Percentiles rank a stretch among this genome's conserved stretches.
Evolutionary conservation across 73 alveolate species (phyloP).

Genomic region (Tetrahymena malaccensis): DNA sequence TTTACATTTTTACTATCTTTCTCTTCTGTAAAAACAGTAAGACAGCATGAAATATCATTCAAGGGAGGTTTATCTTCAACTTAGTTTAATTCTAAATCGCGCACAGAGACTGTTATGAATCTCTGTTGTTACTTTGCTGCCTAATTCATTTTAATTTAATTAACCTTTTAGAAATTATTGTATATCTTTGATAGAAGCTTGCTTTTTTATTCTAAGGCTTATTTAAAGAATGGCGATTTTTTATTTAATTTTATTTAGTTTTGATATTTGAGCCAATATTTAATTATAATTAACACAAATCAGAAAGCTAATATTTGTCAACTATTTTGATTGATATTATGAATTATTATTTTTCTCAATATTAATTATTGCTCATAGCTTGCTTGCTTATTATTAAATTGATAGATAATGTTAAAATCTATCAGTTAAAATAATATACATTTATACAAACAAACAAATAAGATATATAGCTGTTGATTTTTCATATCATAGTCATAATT

Average conservation of each 20-base stretch:
- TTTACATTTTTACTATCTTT: background rate
- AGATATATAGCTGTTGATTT: background rate
- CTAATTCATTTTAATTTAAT: background rate
- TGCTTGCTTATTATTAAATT: no score
- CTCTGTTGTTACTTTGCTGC: background rate
- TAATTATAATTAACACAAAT: background rate
- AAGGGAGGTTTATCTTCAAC: background rate
- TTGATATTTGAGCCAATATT: background rate
- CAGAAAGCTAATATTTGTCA: background rate
- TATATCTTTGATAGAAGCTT: background rate
- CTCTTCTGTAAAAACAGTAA: background rate
- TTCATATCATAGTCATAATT: background rate
- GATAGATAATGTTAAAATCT: background rate
- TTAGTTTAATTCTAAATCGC: background rate
- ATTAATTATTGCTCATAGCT: background rate
- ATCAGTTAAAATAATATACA: background rate
- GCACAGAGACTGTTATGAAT: background rate
- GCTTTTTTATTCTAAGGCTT: background rate
- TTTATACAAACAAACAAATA: background rate
- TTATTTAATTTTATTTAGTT: background rate
- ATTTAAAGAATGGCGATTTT: background rate
- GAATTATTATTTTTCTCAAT: background rate
- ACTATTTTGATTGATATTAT: background rate
- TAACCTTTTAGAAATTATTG: background rate
- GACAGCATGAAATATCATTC: background rate